Percentiles rank a stretch among this genome's conserved stretches.
phyloP scores from a whole-genome alignment of 495 filamentous ascomycete genomes.

The Penicillium odoratum region DNA sequence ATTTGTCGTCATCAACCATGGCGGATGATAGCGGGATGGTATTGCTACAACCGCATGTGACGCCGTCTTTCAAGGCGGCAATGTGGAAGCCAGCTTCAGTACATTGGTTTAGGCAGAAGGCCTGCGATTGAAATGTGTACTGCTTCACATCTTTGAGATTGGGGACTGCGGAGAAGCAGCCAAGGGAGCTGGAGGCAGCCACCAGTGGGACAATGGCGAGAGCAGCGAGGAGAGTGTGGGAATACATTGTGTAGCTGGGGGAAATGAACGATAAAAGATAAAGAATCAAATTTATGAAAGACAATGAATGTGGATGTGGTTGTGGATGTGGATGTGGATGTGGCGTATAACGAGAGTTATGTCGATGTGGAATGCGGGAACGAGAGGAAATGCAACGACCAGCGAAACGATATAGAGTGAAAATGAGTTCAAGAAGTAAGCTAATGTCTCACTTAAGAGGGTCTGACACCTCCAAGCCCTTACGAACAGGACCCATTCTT shows the following conservation, averaged over 20 bases:
- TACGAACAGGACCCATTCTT: conserved; percentile 6
- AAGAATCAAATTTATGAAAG: background rate
- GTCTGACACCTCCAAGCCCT: background rate
- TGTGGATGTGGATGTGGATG: background rate
- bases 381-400: background rate
- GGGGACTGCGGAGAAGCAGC: conserved; percentile 38
- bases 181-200: conserved; percentile 18
- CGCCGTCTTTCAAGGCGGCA: conserved; percentile 32
- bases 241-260: conserved; percentile 15
- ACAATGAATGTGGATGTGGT: background rate
- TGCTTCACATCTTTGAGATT: conserved; percentile 23
- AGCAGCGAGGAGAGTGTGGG: conserved; percentile 20
- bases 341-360: conserved; percentile 1
- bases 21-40: conserved; percentile 26
- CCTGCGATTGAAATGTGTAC: conserved; percentile 31
- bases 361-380: conserved; percentile 4
- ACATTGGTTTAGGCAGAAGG: conserved; percentile 36
- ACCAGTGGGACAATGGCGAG: conserved; percentile 29
- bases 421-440: background rate
- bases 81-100: conserved; percentile 24
- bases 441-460: conserved; percentile 5
- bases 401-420: conserved; percentile 1
- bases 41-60: conserved; percentile 40
- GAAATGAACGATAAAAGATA: background rate
- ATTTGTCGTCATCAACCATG: conserved; percentile 35